Evolutionary conservation across 1,139 yeast genomes (phyloP), one percentile per base, ranked within the genome.

Genomic region (Geotrichum phurueaensis): DNA sequence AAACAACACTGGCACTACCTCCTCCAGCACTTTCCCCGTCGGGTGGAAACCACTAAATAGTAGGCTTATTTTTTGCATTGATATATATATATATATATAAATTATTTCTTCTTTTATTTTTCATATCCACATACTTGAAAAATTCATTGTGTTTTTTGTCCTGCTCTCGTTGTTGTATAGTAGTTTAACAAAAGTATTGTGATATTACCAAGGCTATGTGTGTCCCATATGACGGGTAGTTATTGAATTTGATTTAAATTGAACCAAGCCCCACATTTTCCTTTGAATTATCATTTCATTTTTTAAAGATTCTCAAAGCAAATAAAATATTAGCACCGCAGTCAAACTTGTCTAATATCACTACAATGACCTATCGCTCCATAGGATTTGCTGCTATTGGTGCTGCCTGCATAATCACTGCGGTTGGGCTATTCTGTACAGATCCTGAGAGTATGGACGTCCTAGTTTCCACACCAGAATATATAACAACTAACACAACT

Each of bases 1-100:
- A 49, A 7, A 7, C 47, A 36, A 52, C 47, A 18, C 50, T 54
- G 10, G 57, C 57, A 27, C 50, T 53, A 9, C 56, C 56, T 23
- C 31, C 56, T 25, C 51, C 56, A 25, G 51, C 22, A 2, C n/a
- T 39, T 3, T 39, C 47, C 5, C 2, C n/a, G 7, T 15, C 47
- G 5, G 18, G 47, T 13, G 47, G 47, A 15, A 13, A 15, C 47
- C n/a, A 39, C 18, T 39, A 10, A 39, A 7, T 18, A n/a, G 5
- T 39, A 18, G n/a, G 47, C 47, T 39, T 7, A 18, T 4, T n/a
- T 13, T 15, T 15, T 39, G 47, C 47, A 39, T 39, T 39, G n/a
- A n/a, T 39, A 39, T 39, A n/a, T n/a, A n/a, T 39, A 2, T 39
- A n/a, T 12, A n/a, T 39, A 39, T 39, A n/a, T n/a, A n/a, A n/a